Base-by-base conservation (phyloP, 2,329 filamentous ascomycete species). In the Ophiostoma sp. region DNA sequence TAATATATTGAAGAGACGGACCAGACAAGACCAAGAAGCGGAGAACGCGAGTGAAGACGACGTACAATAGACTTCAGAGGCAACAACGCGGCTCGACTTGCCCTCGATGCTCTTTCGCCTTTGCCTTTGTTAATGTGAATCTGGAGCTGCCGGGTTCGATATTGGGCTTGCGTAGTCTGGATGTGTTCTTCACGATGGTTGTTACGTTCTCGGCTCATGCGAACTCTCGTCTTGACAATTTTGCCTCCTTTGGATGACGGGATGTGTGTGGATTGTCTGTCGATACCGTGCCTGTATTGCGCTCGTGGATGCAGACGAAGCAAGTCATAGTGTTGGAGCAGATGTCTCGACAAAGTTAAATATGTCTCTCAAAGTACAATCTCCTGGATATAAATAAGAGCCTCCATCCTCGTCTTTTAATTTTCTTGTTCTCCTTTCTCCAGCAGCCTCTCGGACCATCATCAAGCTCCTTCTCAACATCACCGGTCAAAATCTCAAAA, bases 121-220 rank as follows among this genome's bases (percentile, higher is more conserved):
- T 63, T 39, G 19, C 7, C 19, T 4, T 39, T 63, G n/a, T 63
- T 8, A 25, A 52, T n/a, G 19, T 63, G 59, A 63, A 39, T 39
- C 59, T 63, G 19, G 33, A 36, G 59, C 59, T 39, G 59, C 19
- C 59, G 59, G 59, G 31, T 19, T 63, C 19, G 59, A 63, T 63
- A 63, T 63, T 63, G n/a, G 52, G 59, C 55, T 63, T 63, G 59
- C 59, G 59, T 63, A 39, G 59, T 39, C 33, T 3, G 9, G 19
- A 11, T n/a, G 31, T 36, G 7, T 39, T 25, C 6, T 63, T 63
- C 59, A 63, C 59, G 59, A 63, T 63, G 33, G 12, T 39, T 2
- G 15, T 5, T 22, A 3, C 4, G 59, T 63, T 52, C 12, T 61
- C 31, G 8, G 31, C 57, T 36, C 57, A 36, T 36, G 57, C 31